Conservation (phyloP, 1,284 basidiomycete genomes). For the Uromyces viciae-fabae region DNA sequence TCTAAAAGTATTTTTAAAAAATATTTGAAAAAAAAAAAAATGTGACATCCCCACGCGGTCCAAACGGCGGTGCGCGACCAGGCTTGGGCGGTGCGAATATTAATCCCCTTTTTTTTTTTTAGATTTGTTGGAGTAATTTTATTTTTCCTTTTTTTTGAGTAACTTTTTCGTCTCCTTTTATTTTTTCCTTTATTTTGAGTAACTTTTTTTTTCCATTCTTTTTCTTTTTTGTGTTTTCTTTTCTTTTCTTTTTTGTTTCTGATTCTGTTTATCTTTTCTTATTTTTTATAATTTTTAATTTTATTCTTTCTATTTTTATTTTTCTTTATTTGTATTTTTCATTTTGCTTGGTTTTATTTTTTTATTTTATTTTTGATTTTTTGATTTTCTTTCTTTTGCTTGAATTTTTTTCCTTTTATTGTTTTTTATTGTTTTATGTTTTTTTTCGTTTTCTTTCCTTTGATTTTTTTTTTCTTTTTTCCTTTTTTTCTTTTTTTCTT, state of each 20-base stretch:
- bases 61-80: too few relatives aligned
- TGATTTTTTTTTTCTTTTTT: neutral
- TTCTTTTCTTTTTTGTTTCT: neutral
- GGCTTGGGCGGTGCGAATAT: too few relatives aligned
- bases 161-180: neutral
- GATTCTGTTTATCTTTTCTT: neutral
- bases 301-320: neutral
- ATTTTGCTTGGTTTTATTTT: neutral
- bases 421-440: neutral
- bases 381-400: neutral
- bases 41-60: too few relatives aligned
- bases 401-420: neutral
- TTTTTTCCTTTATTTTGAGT: neutral
- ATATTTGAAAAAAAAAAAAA: too few relatives aligned
- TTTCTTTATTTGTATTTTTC: neutral
- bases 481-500: neutral
- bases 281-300: neutral
- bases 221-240: neutral
- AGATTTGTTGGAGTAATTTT: neutral
- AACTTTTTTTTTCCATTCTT: neutral
- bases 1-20: too few relatives aligned
- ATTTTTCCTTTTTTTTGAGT: neutral
- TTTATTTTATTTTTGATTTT: neutral
- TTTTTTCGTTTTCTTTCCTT: neutral
- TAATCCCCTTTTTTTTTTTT: neutral